Evolutionary conservation across 1,284 basidiomycete genomes (phyloP).

Genomic region (Cryptococcus sp.): DNA sequence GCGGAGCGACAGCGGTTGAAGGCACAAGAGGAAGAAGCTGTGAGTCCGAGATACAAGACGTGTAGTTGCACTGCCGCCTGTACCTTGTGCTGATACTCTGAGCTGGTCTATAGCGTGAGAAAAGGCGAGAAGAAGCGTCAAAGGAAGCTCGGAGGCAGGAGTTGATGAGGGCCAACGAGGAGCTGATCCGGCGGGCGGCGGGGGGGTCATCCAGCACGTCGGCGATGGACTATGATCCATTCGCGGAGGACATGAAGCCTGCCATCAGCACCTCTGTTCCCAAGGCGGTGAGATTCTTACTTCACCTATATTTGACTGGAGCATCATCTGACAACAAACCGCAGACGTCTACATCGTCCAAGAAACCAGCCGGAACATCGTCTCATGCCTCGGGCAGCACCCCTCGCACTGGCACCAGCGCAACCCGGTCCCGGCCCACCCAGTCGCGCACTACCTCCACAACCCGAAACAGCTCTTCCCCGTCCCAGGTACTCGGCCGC

Average conservation of each 20-base stretch:
- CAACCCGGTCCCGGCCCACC: background rate
- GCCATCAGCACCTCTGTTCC: background rate
- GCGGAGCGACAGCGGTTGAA: conserved; percentile 33
- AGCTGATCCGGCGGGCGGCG: conserved; percentile 18
- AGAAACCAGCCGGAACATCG: background rate
- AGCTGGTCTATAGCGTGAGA: conserved; percentile 20
- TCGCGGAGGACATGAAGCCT: conserved; percentile 38
- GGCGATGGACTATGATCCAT: conserved; percentile 36
- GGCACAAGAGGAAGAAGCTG: conserved; percentile 41
- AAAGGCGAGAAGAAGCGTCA: conserved; percentile 32
- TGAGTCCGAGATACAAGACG: conserved; percentile 14
- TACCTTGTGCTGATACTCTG: background rate
- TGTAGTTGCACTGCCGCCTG: background rate
- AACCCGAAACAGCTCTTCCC: conserved; percentile 16
- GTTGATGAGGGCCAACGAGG: conserved; percentile 38
- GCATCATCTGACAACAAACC: background rate
- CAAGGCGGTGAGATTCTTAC: conserved; percentile 13
- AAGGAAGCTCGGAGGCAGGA: conserved; percentile 38
- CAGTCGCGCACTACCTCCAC: background rate
- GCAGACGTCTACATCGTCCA: background rate
- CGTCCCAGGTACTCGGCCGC: conserved; percentile 22
- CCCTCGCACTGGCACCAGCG: background rate
- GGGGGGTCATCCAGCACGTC: background rate
- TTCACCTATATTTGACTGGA: background rate
- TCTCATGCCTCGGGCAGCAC: background rate